A percentile compares a stretch with the other conserved stretches of the same genome.
Evolutionary conservation across 192 early-diverging fungal genomes (phyloP).

Genomic region (Entophlyctis luteolus): DNA sequence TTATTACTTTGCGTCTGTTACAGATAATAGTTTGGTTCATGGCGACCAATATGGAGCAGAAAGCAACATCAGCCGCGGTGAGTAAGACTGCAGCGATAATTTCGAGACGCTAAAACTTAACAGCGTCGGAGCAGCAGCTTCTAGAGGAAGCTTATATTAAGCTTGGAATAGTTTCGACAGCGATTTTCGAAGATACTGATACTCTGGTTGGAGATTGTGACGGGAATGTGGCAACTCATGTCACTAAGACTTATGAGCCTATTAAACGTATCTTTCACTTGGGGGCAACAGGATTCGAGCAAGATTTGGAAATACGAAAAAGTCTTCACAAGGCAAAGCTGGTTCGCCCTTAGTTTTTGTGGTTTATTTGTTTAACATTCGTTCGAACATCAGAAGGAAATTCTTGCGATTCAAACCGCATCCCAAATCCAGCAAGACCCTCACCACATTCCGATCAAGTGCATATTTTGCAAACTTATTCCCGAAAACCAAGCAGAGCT

Average conservation of each 20-base stretch:
- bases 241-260: neutral
- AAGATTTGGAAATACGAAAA: constrained; percentile 20
- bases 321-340: constrained; percentile 8
- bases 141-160: too few relatives aligned
- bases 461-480: constrained; percentile 87
- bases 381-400: constrained; percentile 34
- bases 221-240: neutral
- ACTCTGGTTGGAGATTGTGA: too few relatives aligned
- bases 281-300: neutral
- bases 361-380: neutral
- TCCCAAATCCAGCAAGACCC: constrained; percentile 24
- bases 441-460: constrained; percentile 69
- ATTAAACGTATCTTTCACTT: constrained; percentile 1
- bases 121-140: too few relatives aligned
- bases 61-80: too few relatives aligned
- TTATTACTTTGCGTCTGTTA: too few relatives aligned
- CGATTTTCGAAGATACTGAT: too few relatives aligned
- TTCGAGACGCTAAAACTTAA: too few relatives aligned
- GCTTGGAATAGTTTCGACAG: too few relatives aligned
- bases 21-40: too few relatives aligned
- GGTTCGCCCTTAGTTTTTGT: neutral
- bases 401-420: constrained; percentile 62
- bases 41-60: too few relatives aligned
- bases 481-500: constrained; percentile 65
- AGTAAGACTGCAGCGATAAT: too few relatives aligned